These are phyloP conservation scores for Hypoxylon fragiforme DNA, from an alignment of 495 filamentous ascomycete genomes.

Conservation along the genomic window DNA sequence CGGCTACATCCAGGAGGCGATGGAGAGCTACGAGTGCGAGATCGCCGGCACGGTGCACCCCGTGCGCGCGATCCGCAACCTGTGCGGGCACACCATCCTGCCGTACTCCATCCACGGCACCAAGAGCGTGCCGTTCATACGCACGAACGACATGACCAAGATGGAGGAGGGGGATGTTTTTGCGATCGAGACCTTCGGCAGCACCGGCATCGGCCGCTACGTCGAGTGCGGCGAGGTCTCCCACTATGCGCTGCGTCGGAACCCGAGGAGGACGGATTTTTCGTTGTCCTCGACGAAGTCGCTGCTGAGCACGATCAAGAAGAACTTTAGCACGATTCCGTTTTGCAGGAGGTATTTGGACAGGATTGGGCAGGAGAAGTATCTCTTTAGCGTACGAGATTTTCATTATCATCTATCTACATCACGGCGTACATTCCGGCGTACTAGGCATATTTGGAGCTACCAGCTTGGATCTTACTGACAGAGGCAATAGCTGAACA, in stretches of 20 bases:
- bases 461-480: too few relatives aligned
- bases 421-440: too few relatives aligned
- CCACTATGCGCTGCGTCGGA: slow-evolving; percentile 71
- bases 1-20: slow-evolving; percentile 76
- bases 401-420: too few relatives aligned
- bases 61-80: slow-evolving; percentile 82
- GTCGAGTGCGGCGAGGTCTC: slow-evolving; percentile 81
- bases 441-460: background rate
- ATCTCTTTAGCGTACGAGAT: slow-evolving; percentile 72
- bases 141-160: slow-evolving; percentile 74
- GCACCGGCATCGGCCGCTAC: slow-evolving; percentile 84
- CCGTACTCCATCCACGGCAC: slow-evolving; percentile 84
- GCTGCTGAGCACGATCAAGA: slow-evolving; percentile 81
- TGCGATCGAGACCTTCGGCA: slow-evolving; percentile 93
- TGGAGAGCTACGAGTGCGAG: slow-evolving; percentile 88
- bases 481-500: slow-evolving; percentile 84
- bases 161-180: slow-evolving; percentile 96
- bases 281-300: slow-evolving; percentile 77
- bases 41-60: slow-evolving; percentile 76
- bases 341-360: slow-evolving; percentile 87
- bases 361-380: slow-evolving; percentile 83
- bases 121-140: slow-evolving; percentile 90
- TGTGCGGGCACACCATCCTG: slow-evolving; percentile 87
- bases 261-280: slow-evolving; percentile 67
- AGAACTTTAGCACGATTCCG: slow-evolving; percentile 90